Evolutionary conservation across 2,329 filamentous ascomycete genomes (phyloP).

Genomic region (Apiospora marii): DNA sequence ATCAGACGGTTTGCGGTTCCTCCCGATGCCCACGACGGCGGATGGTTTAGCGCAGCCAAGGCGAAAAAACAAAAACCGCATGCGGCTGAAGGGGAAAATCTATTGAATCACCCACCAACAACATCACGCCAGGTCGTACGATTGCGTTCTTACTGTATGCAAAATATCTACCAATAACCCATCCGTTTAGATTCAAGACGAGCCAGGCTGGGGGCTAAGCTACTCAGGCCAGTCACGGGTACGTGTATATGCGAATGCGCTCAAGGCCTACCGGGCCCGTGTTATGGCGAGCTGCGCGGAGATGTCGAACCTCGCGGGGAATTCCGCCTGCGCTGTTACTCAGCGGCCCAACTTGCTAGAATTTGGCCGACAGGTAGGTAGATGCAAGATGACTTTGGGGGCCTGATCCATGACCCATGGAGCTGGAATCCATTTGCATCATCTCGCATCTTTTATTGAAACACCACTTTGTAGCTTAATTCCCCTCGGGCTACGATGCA

Average conservation of each 20-base stretch:
- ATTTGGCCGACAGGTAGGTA: not conserved
- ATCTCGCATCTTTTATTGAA: not conserved
- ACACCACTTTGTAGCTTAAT: not conserved
- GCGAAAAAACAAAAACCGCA: not conserved
- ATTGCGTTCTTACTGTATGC: constrained; percentile 12
- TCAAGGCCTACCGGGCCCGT: not conserved
- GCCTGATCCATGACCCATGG: not conserved
- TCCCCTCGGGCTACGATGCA: not conserved
- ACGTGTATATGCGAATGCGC: not conserved
- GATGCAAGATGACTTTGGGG: not conserved
- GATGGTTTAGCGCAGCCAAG: not conserved
- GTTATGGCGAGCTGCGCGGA: constrained; percentile 1
- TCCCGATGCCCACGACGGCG: constrained; percentile 1
- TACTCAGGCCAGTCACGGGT: not conserved
- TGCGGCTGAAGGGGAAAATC: constrained; percentile 12
- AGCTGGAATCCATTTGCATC: not conserved
- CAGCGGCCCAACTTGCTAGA: not conserved
- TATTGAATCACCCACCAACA: not conserved
- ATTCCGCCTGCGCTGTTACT: not conserved
- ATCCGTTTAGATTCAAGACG: not conserved
- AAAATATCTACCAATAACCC: not conserved
- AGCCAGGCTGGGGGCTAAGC: not conserved
- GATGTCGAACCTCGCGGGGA: not conserved
- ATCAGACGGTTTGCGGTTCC: not conserved
- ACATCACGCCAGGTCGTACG: not conserved